Percentiles rank a stretch among this genome's conserved stretches.
Conservation (phyloP, 2,329 filamentous ascomycete species). For the Myotisia sp. region DNA sequence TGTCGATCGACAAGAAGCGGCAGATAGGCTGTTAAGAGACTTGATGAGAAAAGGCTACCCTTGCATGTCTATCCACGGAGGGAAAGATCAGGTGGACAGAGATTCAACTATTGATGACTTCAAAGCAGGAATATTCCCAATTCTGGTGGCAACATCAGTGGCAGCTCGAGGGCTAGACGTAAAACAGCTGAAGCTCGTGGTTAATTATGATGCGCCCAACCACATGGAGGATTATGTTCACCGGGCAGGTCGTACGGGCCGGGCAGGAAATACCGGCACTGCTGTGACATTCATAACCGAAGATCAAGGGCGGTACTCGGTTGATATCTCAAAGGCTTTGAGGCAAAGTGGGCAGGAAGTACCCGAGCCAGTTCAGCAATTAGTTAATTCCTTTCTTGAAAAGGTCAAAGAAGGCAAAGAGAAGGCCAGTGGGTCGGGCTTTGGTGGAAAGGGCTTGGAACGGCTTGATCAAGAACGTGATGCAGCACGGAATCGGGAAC, state of each 20-base stretch:
- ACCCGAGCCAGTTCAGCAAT: conserved; percentile 51
- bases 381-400: conserved; percentile 58
- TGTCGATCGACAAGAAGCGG: conserved; percentile 81
- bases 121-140: conserved; percentile 76
- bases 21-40: conserved; percentile 64
- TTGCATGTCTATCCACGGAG: conserved; percentile 85
- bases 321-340: conserved; percentile 80
- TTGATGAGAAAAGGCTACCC: conserved; percentile 73
- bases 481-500: conserved; percentile 69
- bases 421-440: conserved; percentile 69
- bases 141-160: conserved; percentile 88
- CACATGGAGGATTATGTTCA: conserved; percentile 96
- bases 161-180: conserved; percentile 91
- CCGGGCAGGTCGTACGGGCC: conserved; percentile 79
- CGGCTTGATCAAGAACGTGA: conserved; percentile 83
- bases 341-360: conserved; percentile 78
- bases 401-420: conserved; percentile 89
- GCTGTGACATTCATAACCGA: conserved; percentile 89
- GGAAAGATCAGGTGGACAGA: conserved; percentile 84
- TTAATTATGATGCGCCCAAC: conserved; percentile 90
- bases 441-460: conserved; percentile 89
- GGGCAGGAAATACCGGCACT: conserved; percentile 86
- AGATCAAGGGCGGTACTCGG: conserved; percentile 79
- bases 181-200: conserved; percentile 85
- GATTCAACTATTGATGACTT: conserved; percentile 88